A percentile compares a stretch with the other conserved stretches of the same genome.
Conservation (phyloP, 2,329 filamentous ascomycete genomes). For the Calonectria fujianensis region DNA sequence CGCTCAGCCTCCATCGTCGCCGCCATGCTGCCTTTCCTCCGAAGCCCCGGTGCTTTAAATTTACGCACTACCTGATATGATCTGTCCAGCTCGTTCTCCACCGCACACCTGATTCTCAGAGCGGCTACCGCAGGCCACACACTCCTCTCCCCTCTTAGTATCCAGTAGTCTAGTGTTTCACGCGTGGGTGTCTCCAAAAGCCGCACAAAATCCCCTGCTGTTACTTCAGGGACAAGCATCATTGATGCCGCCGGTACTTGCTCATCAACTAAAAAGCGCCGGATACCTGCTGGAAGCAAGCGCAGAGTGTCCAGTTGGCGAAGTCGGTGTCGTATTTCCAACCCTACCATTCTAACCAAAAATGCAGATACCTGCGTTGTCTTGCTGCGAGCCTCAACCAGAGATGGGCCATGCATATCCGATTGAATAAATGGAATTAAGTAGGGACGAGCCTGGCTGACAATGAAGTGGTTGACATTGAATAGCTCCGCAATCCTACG, state of each 20-base stretch:
- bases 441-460: constrained; percentile 94
- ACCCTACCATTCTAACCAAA: constrained; percentile 79
- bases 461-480: constrained; percentile 96
- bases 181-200: constrained; percentile 89
- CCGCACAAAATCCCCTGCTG: constrained; percentile 82
- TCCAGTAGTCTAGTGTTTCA: constrained; percentile 88
- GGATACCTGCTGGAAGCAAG: constrained; percentile 80
- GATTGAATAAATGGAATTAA: constrained; percentile 89
- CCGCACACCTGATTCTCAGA: constrained; percentile 85
- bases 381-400: constrained; percentile 74
- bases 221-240: constrained; percentile 88
- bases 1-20: constrained; percentile 52
- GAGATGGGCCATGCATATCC: constrained; percentile 85
- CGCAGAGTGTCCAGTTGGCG: constrained; percentile 87
- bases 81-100: constrained; percentile 91
- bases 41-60: constrained; percentile 71
- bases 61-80: constrained; percentile 88
- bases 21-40: constrained; percentile 67
- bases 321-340: constrained; percentile 88
- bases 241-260: constrained; percentile 85
- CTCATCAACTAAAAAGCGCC: constrained; percentile 88
- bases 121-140: constrained; percentile 94
- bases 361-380: constrained; percentile 75
- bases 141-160: constrained; percentile 86
- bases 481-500: constrained; percentile 87